Base-by-base conservation (phyloP, 1,139 yeast genomes). In the Meyerozyma sp. region DNA sequence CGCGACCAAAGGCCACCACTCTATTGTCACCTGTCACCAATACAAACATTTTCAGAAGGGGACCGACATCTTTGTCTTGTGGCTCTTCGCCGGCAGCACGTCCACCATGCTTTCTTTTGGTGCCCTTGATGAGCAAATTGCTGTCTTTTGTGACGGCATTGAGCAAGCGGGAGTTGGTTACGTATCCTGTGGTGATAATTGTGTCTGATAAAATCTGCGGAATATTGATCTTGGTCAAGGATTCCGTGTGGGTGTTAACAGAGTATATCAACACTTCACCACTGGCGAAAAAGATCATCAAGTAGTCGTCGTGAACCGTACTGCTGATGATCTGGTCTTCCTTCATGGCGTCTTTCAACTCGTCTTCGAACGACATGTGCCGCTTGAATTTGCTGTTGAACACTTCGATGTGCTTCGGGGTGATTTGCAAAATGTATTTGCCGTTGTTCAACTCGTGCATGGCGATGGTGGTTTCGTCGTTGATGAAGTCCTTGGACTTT, bases 1-100 rank as follows among this genome's bases (percentile, higher is more conserved):
- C 73, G 48, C 80, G 71, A 45, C 75, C 75, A 58, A 84, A 84
- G 11, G 80, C 78, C 40, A 85, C 78, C 28, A 85, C 67, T 58
- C 89, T 75, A 53, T 85, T 85, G 58, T 84, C 90, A 49, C 89
- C 91, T 1, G 93, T 84, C 3, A 84, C 88, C 41, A 84, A 73
- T 32, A 86, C 70, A 51, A 84, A 83, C 0, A 81, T 68, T 40
- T 79, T 70, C 43, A 73, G 76, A 49, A 76, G 77, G 4, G 63
- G 57, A 0, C 61, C 64, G 29, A 58, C 45, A 5, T 54, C 55
- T 48, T 50, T 40, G 47, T 54, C 23, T 41, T 39, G 20, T 32
- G 38, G 20, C 7, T 40, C 32, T 9, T 35, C 32, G 1, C 16
- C 38, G 8, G 39, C 41, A 36, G 36, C 45, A 10, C 45, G 28